Evolutionary conservation across 2,329 filamentous ascomycete genomes (phyloP), one percentile per base, ranked within the genome.

Genomic region (Sclerotinia trifoliorum): DNA sequence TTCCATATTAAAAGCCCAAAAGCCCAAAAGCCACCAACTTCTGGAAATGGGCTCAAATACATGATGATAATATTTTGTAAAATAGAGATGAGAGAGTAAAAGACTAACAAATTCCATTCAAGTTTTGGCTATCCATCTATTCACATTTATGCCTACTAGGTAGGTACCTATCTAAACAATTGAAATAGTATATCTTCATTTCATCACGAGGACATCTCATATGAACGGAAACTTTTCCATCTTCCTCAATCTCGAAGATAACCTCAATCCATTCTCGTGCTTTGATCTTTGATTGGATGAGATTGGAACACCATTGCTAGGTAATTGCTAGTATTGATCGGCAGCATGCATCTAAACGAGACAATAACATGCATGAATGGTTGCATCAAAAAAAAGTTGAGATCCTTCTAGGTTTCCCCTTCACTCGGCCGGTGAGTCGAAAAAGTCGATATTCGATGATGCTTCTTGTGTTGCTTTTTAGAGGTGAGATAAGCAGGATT

Each of bases 341-440:
- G 65, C 65, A 61, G 11, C 39, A 42, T 61, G 65, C 55, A 66
- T 61, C 15, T 52, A 66, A 61, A 66, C 55, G 65, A 66, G 65
- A 44, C 35, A 24, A 65, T n/a, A 66, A 60, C 24, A 6, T 66
- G 55, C 65, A 66, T 44, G 21, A 52, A 52, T 57, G 63, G 55
- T 66, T 60, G 64, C 48, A 51, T 29, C 61, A 21, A 17, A 60
- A 51, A 57, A 65, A 58, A 35, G 64, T 39, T 51, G 46, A 62
- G 46, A 62, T 63, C 44, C 5, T 49, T 62, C 60, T 39, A 51
- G 60, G 10, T 63, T 63, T 49, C 58, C 55, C 58, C 58, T 49
- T 49, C 11, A 19, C 58, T 62, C 44, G 58, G 29, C 29, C 60
- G 17, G 60, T 63, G 60, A 35, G 39, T n/a, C 49, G 24, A 48